Base-by-base conservation (phyloP, 768 basidiomycete genomes). In the Agaricus sinodeliciosus region DNA sequence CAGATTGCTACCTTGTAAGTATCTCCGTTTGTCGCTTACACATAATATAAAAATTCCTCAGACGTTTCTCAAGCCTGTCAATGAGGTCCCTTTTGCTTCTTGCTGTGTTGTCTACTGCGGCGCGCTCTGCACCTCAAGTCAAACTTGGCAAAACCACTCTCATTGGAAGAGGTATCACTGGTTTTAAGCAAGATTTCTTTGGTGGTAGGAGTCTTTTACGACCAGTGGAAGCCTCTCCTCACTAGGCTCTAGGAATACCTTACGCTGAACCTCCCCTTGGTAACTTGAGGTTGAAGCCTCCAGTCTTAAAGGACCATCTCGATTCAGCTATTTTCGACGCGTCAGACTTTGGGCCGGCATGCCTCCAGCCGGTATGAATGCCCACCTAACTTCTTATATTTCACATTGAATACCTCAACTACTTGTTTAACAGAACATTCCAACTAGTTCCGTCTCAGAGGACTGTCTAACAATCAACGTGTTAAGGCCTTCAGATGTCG, bases 401-500 rank as follows among this genome's bases (percentile, higher is more conserved):
- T 4, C 28, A n/a, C 22, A 18, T 16, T 44, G 22, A 34, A 28
- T 28, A 9, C 18, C 7, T 25, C 12, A 13, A 4, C 25, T 35
- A 44, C 11, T 31, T 8, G 7, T 7, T 68, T 59, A 35, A n/a
- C 43, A 57, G 74, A 68, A 50, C 59, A 67, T 59, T 43, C 62
- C 52, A 65, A 65, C 49, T 62, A 70, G 52, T 57, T 64, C 25
- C 58, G 71, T 64, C 34, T 78, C 79, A 19, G 81, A 84, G 60
- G 81, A 84, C 56, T 84, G 80, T 59, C 64, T 84, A 44, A 80
- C 78, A 16, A 67, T 83, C 47, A 82, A 83, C 57, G 65, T 85
- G 3, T 79, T 77, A 51, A 67, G 79, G 18, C 81, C 82, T 0
- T 67, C 72, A 0, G 70, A 71, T 9, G 46, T 66, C 11, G 37